Evolutionary conservation across 768 basidiomycete species (phyloP), one percentile per base, ranked within the genome.

Genomic region (Psilocybe sp.): DNA sequence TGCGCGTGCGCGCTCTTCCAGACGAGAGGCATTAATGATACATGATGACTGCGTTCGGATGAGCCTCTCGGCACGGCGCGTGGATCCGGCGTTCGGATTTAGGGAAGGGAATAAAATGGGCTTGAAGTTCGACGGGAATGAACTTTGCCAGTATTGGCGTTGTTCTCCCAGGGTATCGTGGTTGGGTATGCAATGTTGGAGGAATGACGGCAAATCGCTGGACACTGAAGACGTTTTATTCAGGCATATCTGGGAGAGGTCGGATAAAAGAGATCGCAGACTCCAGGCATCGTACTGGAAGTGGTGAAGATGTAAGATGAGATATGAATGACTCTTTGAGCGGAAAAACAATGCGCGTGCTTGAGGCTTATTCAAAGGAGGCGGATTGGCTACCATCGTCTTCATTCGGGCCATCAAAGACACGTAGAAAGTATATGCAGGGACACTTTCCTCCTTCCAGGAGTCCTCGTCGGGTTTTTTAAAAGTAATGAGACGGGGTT

Each of bases 211-310:
- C 33, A 66, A 36, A 46, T 70, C 60, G 33, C 58, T 58, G 2
- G 60, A 56, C 33, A 57, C 59, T 15, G 42, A 45, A 8, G 67
- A 59, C 12, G 52, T 49, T 14, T 51, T 46, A 4, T 62, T 67
- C 4, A 53, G 49, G 55, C 75, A 78, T 13, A 74, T 32, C 5
- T 58, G 54, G 11, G 61, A 54, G n/a, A 78, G 64, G 49, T 77
- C 74, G 44, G 71, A 60, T 1, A 73, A 43, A 11, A 78, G 54
- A 18, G 77, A 61, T 20, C 57, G 64, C 28, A 78, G 60, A 56
- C 74, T 75, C 72, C 73, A 71, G 6, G 74, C 77, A 44, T 78
- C 77, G 54, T 77, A 78, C 59, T 77, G 77, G 61, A 76, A 75
- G 57, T 78, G 77, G 49, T 78, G 74, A 31, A 78, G 61, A 45